A percentile compares a stretch with the other conserved stretches of the same genome.
These are phyloP conservation scores for Protomyces arabidopsidicola DNA, from an alignment of 1,139 yeast genomes.

Conservation along the genomic window DNA sequence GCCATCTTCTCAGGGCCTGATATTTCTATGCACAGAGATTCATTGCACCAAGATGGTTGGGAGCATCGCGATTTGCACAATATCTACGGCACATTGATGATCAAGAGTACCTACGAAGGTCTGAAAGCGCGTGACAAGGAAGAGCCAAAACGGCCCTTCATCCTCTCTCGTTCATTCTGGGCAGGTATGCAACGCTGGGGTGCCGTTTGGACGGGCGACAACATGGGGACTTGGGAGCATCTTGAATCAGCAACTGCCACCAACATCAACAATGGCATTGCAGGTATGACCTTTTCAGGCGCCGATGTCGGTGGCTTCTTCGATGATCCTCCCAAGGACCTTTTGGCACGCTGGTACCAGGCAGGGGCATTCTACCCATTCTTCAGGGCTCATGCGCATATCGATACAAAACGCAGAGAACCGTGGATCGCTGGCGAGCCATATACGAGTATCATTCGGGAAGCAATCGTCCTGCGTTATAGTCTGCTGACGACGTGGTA, in stretches of 20 bases:
- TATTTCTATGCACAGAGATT: constrained; percentile 78
- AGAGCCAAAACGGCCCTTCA: constrained; percentile 66
- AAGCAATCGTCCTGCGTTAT: constrained; percentile 70
- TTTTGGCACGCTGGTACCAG: constrained; percentile 90
- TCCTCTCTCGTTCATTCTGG: constrained; percentile 79
- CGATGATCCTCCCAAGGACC: constrained; percentile 77
- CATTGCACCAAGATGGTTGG: constrained; percentile 69
- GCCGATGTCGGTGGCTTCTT: constrained; percentile 97
- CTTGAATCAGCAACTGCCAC: constrained; percentile 76
- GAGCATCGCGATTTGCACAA: constrained; percentile 92
- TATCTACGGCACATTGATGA: constrained; percentile 70
- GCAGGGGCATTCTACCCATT: constrained; percentile 94
- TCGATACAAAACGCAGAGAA: constrained; percentile 85
- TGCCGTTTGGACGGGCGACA: constrained; percentile 98
- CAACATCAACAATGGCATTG: constrained; percentile 73
- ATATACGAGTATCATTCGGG: constrained; percentile 59
- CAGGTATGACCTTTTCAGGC: constrained; percentile 89
- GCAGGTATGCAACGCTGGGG: constrained; percentile 89
- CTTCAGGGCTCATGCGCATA: constrained; percentile 94
- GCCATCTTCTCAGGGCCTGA: constrained; percentile 94
- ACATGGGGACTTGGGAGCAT: constrained; percentile 88
- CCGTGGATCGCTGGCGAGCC: constrained; percentile 85
- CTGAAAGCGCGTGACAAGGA: constrained; percentile 50
- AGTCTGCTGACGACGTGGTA: constrained; percentile 71
- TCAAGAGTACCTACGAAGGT: constrained; percentile 71